Conservation (phyloP, 2,329 filamentous ascomycete genomes). For the Rutstroemia sp. region DNA sequence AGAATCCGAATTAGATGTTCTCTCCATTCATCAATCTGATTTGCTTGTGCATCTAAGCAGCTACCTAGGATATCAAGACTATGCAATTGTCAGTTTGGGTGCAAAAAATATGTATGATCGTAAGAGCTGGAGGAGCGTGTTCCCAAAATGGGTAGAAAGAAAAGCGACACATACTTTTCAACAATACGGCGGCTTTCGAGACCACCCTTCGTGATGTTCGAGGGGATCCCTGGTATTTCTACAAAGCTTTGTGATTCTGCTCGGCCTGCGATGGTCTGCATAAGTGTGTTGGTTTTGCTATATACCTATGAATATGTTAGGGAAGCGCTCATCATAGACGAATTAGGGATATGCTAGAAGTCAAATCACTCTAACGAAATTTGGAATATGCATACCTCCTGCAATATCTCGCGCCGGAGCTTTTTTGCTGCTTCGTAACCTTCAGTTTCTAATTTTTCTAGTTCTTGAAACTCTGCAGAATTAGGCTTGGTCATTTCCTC, state of each 20-base stretch:
- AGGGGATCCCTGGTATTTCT: slow-evolving; percentile 53
- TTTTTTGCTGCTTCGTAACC: slow-evolving; percentile 72
- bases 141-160: no score
- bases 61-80: slow-evolving; percentile 67
- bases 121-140: no score
- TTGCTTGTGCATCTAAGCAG: slow-evolving; percentile 65
- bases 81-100: background rate
- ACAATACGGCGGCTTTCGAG: slow-evolving; percentile 3
- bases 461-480: slow-evolving; percentile 55
- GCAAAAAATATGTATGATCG: background rate
- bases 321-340: no score
- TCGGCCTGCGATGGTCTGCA: slow-evolving; percentile 53
- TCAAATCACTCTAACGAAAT: slow-evolving; percentile 17
- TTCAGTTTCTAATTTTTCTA: slow-evolving; percentile 64
- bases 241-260: slow-evolving; percentile 49
- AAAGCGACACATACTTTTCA: background rate
- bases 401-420: slow-evolving; percentile 73
- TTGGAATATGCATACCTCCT: slow-evolving; percentile 32
- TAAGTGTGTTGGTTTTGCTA: slow-evolving; percentile 52
- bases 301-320: background rate
- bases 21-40: slow-evolving; percentile 67
- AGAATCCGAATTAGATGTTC: slow-evolving; percentile 65
- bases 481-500: slow-evolving; percentile 54
- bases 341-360: no score
- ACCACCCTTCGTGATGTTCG: slow-evolving; percentile 44